Conservation (phyloP, 202 grass and related monocot species). For the Digitaria exilis region DNA sequence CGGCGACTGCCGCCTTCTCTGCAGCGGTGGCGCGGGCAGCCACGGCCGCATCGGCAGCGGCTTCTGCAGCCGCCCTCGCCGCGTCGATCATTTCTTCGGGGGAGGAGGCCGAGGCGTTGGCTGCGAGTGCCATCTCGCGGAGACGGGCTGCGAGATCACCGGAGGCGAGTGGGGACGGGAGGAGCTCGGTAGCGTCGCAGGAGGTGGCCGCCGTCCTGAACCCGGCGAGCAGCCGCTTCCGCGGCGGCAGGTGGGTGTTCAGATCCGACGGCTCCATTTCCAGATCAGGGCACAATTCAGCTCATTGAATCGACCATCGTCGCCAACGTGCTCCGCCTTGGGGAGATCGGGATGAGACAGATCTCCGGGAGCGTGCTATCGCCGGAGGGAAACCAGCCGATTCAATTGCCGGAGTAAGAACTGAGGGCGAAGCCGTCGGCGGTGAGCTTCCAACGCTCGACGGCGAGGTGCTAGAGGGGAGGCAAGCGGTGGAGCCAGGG, state of each 20-base stretch:
- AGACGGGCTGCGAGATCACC: constrained; percentile 57
- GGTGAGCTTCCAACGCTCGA: too few relatives aligned
- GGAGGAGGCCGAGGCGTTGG: constrained; percentile 40
- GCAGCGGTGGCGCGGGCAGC: constrained; percentile 60
- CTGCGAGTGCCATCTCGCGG: constrained; percentile 62
- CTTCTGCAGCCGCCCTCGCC: constrained; percentile 54
- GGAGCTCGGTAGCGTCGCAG: constrained; percentile 48
- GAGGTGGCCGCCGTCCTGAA: constrained; percentile 56
- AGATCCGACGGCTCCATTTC: constrained; percentile 81
- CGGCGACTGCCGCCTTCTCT: constrained; percentile 73
- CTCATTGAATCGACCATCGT: too few relatives aligned
- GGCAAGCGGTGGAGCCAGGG: too few relatives aligned
- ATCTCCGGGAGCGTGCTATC: too few relatives aligned
- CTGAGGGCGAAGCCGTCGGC: too few relatives aligned
- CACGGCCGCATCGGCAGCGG: constrained; percentile 56
- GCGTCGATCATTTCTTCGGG: constrained; percentile 57
- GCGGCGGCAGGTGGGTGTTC: constrained; percentile 83
- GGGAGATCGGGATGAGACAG: too few relatives aligned
- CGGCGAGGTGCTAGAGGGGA: too few relatives aligned
- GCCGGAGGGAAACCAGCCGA: too few relatives aligned
- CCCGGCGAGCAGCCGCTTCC: constrained; percentile 90
- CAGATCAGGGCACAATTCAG: constrained; percentile 36
- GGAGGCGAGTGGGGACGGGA: constrained; percentile 51
- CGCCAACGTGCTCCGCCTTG: too few relatives aligned
- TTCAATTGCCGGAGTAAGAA: too few relatives aligned